These are phyloP conservation scores for Lablab purpureus DNA, from an alignment of 306 rosid species.

Conservation along the genomic window DNA sequence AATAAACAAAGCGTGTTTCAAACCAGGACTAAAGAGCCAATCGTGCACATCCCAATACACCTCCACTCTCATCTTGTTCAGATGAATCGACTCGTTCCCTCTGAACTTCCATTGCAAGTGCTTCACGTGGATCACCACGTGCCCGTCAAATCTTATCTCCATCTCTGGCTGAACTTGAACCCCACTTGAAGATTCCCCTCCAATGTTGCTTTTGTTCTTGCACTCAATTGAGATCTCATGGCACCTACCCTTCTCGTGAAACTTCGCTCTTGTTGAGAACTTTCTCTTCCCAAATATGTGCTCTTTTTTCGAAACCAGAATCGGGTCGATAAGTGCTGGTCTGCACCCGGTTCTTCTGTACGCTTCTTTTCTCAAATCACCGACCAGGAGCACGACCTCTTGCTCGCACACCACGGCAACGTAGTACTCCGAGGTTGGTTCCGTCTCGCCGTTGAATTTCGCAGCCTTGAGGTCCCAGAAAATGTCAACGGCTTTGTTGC, in stretches of 20 bases:
- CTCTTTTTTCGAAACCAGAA: slow-evolving; percentile 73
- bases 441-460: slow-evolving; percentile 75
- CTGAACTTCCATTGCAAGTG: slow-evolving; percentile 97
- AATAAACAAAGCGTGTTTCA: slow-evolving; percentile 80
- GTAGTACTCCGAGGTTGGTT: slow-evolving; percentile 77
- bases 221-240: slow-evolving; percentile 81
- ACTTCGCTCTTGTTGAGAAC: slow-evolving; percentile 70
- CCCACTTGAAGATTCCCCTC: slow-evolving; percentile 43
- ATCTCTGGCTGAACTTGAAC: slow-evolving; percentile 70
- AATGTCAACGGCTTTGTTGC: slow-evolving; percentile 57
- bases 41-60: slow-evolving; percentile 97
- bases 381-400: slow-evolving; percentile 78
- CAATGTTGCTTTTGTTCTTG: slow-evolving; percentile 45
- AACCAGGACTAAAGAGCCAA: slow-evolving; percentile 85
- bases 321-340: slow-evolving; percentile 73
- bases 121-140: slow-evolving; percentile 71
- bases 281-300: slow-evolving; percentile 79
- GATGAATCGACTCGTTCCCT: slow-evolving; percentile 73
- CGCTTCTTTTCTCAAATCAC: slow-evolving; percentile 84
- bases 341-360: slow-evolving; percentile 70
- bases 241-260: slow-evolving; percentile 61
- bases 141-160: slow-evolving; percentile 88
- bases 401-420: slow-evolving; percentile 78
- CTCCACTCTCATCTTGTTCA: slow-evolving; percentile 69
- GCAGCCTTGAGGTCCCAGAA: slow-evolving; percentile 92